Conservation (phyloP, 257 asterid genomes). For the Penstemon eatonii region DNA sequence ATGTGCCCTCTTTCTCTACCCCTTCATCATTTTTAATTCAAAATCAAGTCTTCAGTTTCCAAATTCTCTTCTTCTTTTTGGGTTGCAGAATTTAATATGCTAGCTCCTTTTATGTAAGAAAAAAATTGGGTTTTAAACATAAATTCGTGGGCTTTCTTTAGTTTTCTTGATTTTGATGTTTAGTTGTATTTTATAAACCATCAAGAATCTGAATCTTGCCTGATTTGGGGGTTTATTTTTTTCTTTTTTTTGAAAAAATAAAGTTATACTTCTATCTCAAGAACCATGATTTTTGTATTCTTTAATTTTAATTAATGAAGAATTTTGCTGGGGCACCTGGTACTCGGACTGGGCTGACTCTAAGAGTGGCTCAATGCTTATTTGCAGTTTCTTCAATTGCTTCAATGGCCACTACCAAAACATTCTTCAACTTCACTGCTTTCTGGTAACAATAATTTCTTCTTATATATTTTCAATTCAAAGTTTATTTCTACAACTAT, state of each 20-base stretch:
- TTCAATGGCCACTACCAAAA: slow-evolving; percentile 41
- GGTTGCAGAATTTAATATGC: neutral
- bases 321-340: slow-evolving; percentile 61
- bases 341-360: slow-evolving; percentile 41
- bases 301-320: slow-evolving; percentile 36
- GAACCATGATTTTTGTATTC: neutral
- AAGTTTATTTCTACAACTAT: neutral
- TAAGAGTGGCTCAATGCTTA: slow-evolving; percentile 45
- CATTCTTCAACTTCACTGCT: slow-evolving; percentile 54
- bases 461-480: neutral
- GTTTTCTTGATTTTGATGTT: slow-evolving; percentile 9
- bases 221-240: too few relatives aligned
- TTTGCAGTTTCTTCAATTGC: slow-evolving; percentile 58
- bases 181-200: neutral
- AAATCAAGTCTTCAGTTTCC: slow-evolving; percentile 15
- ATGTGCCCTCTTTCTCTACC: slow-evolving; percentile 1
- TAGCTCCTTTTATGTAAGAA: neutral
- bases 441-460: slow-evolving; percentile 41
- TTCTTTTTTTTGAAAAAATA: neutral
- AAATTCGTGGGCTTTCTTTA: neutral
- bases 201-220: slow-evolving; percentile 1
- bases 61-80: neutral
- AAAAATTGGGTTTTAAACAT: neutral
- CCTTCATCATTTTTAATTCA: slow-evolving; percentile 17
- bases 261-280: neutral